Percentiles rank a stretch among this genome's conserved stretches.
phyloP scores from a whole-genome alignment of 192 early-diverging fungal genomes.

The Chytriomyces sp. region DNA sequence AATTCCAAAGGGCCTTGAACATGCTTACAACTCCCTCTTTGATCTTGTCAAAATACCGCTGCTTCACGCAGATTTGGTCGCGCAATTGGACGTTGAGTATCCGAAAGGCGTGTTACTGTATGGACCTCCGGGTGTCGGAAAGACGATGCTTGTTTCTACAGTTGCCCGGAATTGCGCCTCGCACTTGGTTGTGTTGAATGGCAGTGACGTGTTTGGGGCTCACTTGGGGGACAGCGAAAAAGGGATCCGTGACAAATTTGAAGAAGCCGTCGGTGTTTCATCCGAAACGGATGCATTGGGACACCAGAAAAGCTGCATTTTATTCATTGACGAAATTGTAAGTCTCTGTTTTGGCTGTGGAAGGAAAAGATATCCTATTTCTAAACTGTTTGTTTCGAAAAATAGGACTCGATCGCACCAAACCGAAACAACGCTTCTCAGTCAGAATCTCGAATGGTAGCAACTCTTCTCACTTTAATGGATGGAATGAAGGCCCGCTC shows the following conservation, averaged over 20 bases:
- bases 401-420: constrained; percentile 77
- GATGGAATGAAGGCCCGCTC: constrained; percentile 72
- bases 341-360: constrained; percentile 24
- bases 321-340: constrained; percentile 98
- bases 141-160: constrained; percentile 81
- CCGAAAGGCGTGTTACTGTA: constrained; percentile 85
- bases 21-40: constrained; percentile 72
- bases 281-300: constrained; percentile 10
- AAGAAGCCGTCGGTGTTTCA: constrained; percentile 61
- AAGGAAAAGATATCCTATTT: neutral
- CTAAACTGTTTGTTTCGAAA: neutral
- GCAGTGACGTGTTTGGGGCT: constrained; percentile 82
- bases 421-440: constrained; percentile 61
- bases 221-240: constrained; percentile 89
- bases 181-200: constrained; percentile 68
- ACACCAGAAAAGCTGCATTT: constrained; percentile 59
- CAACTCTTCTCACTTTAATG: constrained; percentile 88
- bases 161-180: constrained; percentile 70
- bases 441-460: constrained; percentile 80
- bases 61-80: constrained; percentile 58
- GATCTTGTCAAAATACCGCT: constrained; percentile 83
- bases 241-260: constrained; percentile 72
- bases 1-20: constrained; percentile 70
- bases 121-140: constrained; percentile 95
- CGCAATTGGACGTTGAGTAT: constrained; percentile 72